Evolutionary conservation across 768 basidiomycete species (phyloP), one percentile per base, ranked within the genome.

Genomic region (Boletus rubropictus): DNA sequence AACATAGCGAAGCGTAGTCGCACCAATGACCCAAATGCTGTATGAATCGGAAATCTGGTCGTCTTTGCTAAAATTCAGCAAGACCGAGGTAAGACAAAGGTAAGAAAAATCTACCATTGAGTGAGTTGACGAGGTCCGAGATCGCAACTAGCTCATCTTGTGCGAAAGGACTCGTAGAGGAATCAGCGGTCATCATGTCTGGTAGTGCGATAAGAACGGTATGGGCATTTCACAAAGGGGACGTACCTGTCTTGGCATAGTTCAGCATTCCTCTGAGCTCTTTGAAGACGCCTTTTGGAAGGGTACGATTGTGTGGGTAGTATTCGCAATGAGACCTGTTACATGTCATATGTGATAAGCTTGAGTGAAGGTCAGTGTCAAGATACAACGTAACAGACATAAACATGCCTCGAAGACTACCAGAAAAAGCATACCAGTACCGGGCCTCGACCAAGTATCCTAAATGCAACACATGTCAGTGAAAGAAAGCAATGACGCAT

Each of bases 251-350:
- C 12, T 21, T 36, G 11, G 35, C 35, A 34, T 42, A 49, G 18
- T 57, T 49, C 22, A 57, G 55, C 46, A 53, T 57, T 4, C 55
- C 51, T 40, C 46, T 44, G 12, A 56, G 50, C 9, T 39, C 40
- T 21, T 39, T 46, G 17, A 56, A 46, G 5, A 47, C 46, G n/a
- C 18, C 15, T 11, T 35, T 35, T 1, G 50, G 42, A 36, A 53
- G 40, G 4, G 15, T 42, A 18, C 37, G 40, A 22, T 25, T 25
- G 14, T 57, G 39, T 1, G 46, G 50, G 6, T 57, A 53, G 40
- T 39, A 57, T 42, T 56, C 54, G 6, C 54, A 57, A 22, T 53
- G 55, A 5, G 51, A 39, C 55, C 55, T 56, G 17, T 29, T 37
- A 17, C 31, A 36, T 5, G 40, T 57, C 27, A 57, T n/a, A 21